These are phyloP conservation scores for Irpex sp. DNA, from an alignment of 1,284 basidiomycete species.

Conservation along the genomic window DNA sequence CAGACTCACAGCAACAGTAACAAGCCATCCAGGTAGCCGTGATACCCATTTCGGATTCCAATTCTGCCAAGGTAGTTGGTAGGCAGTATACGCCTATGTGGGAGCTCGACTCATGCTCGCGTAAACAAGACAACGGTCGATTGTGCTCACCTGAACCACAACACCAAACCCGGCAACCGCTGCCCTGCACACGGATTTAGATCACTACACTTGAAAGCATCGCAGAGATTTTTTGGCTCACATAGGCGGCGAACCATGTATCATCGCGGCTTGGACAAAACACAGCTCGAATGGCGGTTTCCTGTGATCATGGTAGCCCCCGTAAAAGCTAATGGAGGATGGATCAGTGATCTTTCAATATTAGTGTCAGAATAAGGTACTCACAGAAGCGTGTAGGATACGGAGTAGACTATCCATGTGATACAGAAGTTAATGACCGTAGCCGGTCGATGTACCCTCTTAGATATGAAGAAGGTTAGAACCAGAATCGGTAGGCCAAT, in stretches of 20 bases:
- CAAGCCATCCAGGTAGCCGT: conserved; percentile 16
- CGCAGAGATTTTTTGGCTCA: conserved; percentile 21
- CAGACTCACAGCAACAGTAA: conserved; percentile 4
- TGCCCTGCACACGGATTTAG: conserved; percentile 33
- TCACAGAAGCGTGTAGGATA: conserved; percentile 33
- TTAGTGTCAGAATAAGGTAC: conserved; percentile 2
- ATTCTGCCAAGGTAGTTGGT: conserved; percentile 23
- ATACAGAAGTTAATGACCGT: conserved; percentile 38
- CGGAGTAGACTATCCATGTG: conserved; percentile 51
- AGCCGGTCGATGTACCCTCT: conserved; percentile 24
- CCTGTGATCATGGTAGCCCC: conserved; percentile 21
- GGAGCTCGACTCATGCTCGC: background rate
- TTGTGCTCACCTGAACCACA: conserved; percentile 41
- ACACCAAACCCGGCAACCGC: conserved; percentile 44
- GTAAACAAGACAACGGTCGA: background rate
- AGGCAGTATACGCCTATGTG: conserved; percentile 37
- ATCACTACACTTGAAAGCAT: background rate
- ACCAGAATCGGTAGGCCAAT: conserved; percentile 30
- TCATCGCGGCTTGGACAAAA: conserved; percentile 46
- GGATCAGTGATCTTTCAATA: background rate
- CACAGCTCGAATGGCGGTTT: conserved; percentile 32
- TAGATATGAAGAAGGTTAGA: conserved; percentile 26
- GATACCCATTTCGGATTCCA: conserved; percentile 7
- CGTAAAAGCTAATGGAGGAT: conserved; percentile 32
- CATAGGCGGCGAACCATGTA: conserved; percentile 53